Evolutionary conservation across 495 filamentous ascomycete species (phyloP).

Genomic region (Xylaria intraflava): DNA sequence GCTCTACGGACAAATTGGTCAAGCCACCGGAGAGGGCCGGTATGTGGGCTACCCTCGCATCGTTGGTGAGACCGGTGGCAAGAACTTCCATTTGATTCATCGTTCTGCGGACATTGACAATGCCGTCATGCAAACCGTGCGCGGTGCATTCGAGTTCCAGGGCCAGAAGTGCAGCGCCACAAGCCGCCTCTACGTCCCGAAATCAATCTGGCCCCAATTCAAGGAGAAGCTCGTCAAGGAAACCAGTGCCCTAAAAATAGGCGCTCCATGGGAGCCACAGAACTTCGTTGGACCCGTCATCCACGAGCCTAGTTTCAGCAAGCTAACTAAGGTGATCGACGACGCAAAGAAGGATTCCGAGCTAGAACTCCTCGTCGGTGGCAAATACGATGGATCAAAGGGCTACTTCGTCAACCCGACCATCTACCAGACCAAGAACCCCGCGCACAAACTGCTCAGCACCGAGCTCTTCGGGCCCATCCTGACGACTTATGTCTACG

Average conservation of each 20-base stretch:
- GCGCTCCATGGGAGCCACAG: constrained; percentile 59
- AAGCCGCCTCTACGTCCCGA: constrained; percentile 67
- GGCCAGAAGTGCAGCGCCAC: constrained; percentile 87
- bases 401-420: constrained; percentile 72
- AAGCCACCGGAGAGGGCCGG: constrained; percentile 57
- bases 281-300: constrained; percentile 77
- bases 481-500: constrained; percentile 63
- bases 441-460: constrained; percentile 58
- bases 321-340: constrained; percentile 61
- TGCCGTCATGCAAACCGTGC: constrained; percentile 72
- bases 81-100: constrained; percentile 88
- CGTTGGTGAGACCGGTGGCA: constrained; percentile 81
- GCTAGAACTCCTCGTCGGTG: constrained; percentile 59
- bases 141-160: constrained; percentile 84
- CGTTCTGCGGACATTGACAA: constrained; percentile 65
- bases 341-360: constrained; percentile 57
- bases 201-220: constrained; percentile 64
- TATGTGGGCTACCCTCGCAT: constrained; percentile 75
- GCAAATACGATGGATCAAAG: constrained; percentile 58
- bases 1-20: constrained; percentile 64
- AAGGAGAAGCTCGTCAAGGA: constrained; percentile 54
- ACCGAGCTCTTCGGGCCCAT: constrained; percentile 76
- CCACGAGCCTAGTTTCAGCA: constrained; percentile 63
- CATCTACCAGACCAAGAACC: constrained; percentile 56
- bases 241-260: constrained; percentile 59